A percentile compares a stretch with the other conserved stretches of the same genome.
phyloP scores from a whole-genome alignment of 75 land plant genomes.

The Cupressus sempervirens region DNA sequence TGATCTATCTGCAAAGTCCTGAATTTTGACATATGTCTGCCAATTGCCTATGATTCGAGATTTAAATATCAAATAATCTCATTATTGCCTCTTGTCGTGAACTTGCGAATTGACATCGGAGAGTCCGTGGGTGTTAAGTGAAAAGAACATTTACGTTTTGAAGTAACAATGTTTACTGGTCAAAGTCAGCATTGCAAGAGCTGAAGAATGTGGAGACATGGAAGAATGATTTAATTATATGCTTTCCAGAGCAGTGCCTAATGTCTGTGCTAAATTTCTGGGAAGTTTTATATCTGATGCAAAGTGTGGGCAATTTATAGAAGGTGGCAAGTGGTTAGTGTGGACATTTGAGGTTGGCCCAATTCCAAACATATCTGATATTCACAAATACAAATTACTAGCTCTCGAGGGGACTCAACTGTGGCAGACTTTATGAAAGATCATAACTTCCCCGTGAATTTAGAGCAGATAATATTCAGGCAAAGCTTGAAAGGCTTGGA shows the following conservation, averaged over 20 bases:
- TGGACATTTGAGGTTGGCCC: conserved; percentile 92
- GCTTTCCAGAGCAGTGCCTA: conserved; percentile 92
- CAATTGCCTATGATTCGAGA: no score
- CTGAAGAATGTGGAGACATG: conserved; percentile 90
- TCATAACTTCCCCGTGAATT: conserved; percentile 73
- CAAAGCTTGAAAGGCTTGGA: conserved; percentile 61
- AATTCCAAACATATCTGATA: neutral
- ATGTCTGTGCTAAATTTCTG: conserved; percentile 88
- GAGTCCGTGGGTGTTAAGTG: no score
- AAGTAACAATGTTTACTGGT: conserved; percentile 73
- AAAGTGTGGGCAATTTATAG: conserved; percentile 67
- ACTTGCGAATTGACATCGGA: no score
- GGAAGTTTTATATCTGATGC: conserved; percentile 89
- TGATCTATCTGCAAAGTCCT: no score
- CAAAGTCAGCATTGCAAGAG: conserved; percentile 83
- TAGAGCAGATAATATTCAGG: conserved; percentile 79
- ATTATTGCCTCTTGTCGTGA: no score
- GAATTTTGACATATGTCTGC: no score
- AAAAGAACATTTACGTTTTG: no score
- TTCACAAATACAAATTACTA: neutral
- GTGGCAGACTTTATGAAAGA: conserved; percentile 92
- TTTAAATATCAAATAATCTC: no score
- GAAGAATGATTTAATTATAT: conserved; percentile 99
- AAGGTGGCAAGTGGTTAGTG: conserved; percentile 97
- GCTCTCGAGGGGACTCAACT: conserved; percentile 68